Evolutionary conservation across 2,329 filamentous ascomycete genomes (phyloP).

Genomic region (Alternaria angustiovoidea): DNA sequence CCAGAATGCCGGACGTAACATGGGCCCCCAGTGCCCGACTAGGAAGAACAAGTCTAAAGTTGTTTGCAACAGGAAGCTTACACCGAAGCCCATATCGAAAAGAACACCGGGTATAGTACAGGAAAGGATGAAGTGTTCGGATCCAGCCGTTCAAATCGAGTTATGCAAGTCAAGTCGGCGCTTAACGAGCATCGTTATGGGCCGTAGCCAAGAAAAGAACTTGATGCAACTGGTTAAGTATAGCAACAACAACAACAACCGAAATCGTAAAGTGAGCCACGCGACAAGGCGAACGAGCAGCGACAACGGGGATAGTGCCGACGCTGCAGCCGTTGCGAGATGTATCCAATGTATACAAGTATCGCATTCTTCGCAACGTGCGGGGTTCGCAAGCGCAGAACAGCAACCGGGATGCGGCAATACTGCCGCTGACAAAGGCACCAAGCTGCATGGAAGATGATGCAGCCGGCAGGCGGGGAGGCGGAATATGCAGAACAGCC

Average conservation of each 20-base stretch:
- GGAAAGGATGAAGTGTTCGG: background rate
- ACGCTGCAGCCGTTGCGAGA: background rate
- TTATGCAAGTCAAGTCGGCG: constrained; percentile 4
- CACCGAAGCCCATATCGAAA: constrained; percentile 2
- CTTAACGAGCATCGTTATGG: background rate
- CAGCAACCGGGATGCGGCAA: constrained; percentile 1
- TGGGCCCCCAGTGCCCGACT: background rate
- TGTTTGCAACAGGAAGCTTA: background rate
- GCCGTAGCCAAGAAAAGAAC: constrained; percentile 1
- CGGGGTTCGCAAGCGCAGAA: constrained; percentile 14
- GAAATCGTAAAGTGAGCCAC: background rate
- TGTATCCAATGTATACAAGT: background rate
- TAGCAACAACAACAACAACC: background rate
- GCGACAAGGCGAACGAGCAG: background rate
- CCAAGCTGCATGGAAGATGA: background rate
- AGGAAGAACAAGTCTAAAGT: background rate
- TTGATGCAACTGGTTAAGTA: background rate
- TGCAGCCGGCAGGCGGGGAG: constrained; percentile 16
- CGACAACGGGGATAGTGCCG: background rate
- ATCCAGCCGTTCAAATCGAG: background rate
- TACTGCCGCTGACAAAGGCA: constrained; percentile 6
- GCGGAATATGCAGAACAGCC: constrained; percentile 10
- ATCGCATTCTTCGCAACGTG: constrained; percentile 11
- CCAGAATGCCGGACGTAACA: background rate
- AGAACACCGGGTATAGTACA: constrained; percentile 5